These are phyloP conservation scores for Micractinium conductrix DNA, from an alignment of 139 green algal species.

Conservation along the genomic window DNA sequence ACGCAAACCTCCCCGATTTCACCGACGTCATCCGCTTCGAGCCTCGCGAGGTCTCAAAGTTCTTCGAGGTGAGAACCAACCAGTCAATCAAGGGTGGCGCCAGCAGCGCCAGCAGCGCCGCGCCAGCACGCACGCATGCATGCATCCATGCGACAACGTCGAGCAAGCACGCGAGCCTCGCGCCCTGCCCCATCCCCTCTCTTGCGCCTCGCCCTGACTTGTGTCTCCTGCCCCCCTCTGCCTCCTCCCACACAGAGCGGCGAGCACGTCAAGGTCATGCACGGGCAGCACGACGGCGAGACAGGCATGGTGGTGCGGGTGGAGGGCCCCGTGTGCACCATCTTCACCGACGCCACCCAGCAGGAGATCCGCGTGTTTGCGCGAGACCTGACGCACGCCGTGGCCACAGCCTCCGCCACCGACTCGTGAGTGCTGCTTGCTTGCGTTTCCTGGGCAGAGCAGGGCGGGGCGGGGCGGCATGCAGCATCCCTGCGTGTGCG, in stretches of 20 bases:
- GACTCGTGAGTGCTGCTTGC: conserved; percentile 52
- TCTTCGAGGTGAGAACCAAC: conserved; percentile 80
- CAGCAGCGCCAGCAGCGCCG: too few species aligned
- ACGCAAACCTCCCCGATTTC: conserved; percentile 45
- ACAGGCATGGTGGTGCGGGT: conserved; percentile 89
- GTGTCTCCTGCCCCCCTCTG: neutral
- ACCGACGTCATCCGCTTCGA: conserved; percentile 64
- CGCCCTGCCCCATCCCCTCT: neutral
- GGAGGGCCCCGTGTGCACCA: conserved; percentile 61
- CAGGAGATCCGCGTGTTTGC: conserved; percentile 88
- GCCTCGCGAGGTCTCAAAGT: conserved; percentile 74
- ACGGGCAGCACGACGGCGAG: conserved; percentile 82
- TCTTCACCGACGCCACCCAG: conserved; percentile 80
- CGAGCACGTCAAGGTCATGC: conserved; percentile 87
- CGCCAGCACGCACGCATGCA: too few species aligned
- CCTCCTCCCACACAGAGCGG: conserved; percentile 57
- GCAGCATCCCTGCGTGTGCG: too few species aligned
- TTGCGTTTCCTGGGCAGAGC: too few species aligned
- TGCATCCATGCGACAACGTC: too few species aligned
- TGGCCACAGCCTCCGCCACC: conserved; percentile 48
- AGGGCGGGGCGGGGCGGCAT: too few species aligned
- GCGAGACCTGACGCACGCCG: conserved; percentile 80
- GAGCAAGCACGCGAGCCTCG: too few species aligned
- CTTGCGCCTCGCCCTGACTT: too few species aligned
- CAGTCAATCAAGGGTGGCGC: too few species aligned